Evolutionary conservation across 176 grass and related monocot species (phyloP), one percentile per base, ranked within the genome.

Genomic region (Raddia guianensis): DNA sequence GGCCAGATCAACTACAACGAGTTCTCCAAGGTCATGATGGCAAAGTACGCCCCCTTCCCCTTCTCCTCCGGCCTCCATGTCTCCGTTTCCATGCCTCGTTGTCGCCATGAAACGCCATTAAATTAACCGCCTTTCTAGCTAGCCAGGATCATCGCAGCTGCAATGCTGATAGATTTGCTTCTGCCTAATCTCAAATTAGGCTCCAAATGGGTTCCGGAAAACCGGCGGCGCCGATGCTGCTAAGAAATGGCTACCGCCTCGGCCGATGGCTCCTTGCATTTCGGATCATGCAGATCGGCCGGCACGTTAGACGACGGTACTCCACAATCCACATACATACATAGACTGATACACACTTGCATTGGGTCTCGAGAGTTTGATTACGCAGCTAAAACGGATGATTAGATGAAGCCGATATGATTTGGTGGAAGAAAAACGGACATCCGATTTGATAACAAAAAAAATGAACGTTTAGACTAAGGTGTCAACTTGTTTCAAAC

Each of bases 21-120:
- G 85, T 97, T 97, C 68, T 85, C 85, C 7, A 97, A 90, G 84
- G 75, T 97, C 85, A 97, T 97, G 94, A 81, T 94, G 66, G 79
- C 91, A 70, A 97, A 94, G 94, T 94, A 34, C 84, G 91, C 57
- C 9, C 37, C 65, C 65, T 18, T 40, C 4, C 2, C 15, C 18
- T 16, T 18, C 6, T 40, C 37, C 37, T 7, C 6, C 15, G 27
- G 27, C 6, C 2, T 2, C 15, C 52, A 18, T 18, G 52, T 16
- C 52, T 16, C 52, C 6, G 7, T 55, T 45, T 27, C 63, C 18
- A 27, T n/a, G 1, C 5, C 15, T 3, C 62, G 5, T 65, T 42
- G 13, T 65, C 16, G 33, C 37, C 63, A 65, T 65, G 5, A 16
- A 16, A 42, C 9, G 33, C 12, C 32, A 63, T 3, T 65, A 27